Conservation (phyloP, 2,329 filamentous ascomycete genomes). For the Hymenoscyphus albidus region DNA sequence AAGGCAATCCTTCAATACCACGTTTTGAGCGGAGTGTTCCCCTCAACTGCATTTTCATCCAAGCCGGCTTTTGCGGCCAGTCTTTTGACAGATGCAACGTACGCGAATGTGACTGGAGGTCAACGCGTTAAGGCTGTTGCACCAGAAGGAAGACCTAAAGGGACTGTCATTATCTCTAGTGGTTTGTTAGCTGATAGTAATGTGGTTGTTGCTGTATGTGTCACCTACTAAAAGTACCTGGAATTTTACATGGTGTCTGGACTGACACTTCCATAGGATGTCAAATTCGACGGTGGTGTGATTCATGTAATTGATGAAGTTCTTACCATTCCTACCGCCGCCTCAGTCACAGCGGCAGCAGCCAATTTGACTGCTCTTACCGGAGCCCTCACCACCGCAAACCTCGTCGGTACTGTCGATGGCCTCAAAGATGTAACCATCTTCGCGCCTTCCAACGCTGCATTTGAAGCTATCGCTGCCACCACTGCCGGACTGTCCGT, state of each 20-base stretch:
- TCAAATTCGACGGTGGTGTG: constrained; percentile 47
- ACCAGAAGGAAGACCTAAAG: constrained; percentile 36
- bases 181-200: constrained; percentile 28
- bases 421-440: constrained; percentile 50
- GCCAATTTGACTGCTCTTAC: constrained; percentile 37
- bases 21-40: constrained; percentile 29
- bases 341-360: constrained; percentile 35
- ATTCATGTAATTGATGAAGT: constrained; percentile 50
- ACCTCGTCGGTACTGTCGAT: constrained; percentile 37
- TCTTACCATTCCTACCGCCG: constrained; percentile 42
- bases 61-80: constrained; percentile 41
- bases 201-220: constrained; percentile 27
- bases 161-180: constrained; percentile 36
- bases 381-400: constrained; percentile 32
- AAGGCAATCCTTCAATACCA: constrained; percentile 34
- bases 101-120: constrained; percentile 47
- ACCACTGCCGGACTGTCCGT: constrained; percentile 27
- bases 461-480: constrained; percentile 34
- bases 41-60: constrained; percentile 16
- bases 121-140: constrained; percentile 40
- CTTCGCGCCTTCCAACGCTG: constrained; percentile 35
- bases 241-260: not conserved
- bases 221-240: not conserved
- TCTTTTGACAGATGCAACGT: constrained; percentile 40
- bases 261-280: constrained; percentile 36